These are phyloP conservation scores for Populus hybrid DNA, from an alignment of 441 rosid species.

Conservation along the genomic window DNA sequence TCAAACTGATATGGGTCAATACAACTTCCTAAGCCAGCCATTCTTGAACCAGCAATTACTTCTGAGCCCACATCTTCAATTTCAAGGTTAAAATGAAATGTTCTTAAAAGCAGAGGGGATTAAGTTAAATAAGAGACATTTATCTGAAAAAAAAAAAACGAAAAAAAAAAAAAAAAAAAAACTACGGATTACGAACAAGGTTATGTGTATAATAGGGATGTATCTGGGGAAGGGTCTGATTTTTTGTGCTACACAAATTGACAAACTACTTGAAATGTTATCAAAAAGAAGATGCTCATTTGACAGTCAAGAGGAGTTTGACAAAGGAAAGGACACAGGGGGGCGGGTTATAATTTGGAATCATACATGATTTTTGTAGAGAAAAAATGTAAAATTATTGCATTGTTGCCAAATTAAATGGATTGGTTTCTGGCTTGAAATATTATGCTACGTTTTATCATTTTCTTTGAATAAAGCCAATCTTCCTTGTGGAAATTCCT, in stretches of 20 bases:
- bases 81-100: conserved; percentile 39
- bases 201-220: background rate
- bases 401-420: conserved; percentile 16
- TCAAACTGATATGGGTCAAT: conserved; percentile 36
- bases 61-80: conserved; percentile 49
- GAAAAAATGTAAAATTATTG: conserved; percentile 15
- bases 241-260: conserved; percentile 18
- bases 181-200: conserved; percentile 15
- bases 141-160: background rate
- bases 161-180: background rate
- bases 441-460: background rate
- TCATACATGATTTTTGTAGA: conserved; percentile 33
- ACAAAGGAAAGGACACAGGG: conserved; percentile 1
- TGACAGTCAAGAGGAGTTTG: conserved; percentile 32
- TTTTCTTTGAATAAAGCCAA: background rate
- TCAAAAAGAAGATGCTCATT: conserved; percentile 29
- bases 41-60: conserved; percentile 58
- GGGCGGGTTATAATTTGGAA: conserved; percentile 12
- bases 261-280: conserved; percentile 24
- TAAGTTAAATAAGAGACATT: background rate
- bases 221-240: conserved; percentile 9
- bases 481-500: conserved; percentile 1
- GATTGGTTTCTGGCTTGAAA: conserved; percentile 11
- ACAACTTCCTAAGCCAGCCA: conserved; percentile 43
- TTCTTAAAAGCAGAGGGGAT: too few species aligned